These are phyloP conservation scores for Cucurbita moschata DNA, from an alignment of 306 rosid genomes.

Conservation along the genomic window DNA sequence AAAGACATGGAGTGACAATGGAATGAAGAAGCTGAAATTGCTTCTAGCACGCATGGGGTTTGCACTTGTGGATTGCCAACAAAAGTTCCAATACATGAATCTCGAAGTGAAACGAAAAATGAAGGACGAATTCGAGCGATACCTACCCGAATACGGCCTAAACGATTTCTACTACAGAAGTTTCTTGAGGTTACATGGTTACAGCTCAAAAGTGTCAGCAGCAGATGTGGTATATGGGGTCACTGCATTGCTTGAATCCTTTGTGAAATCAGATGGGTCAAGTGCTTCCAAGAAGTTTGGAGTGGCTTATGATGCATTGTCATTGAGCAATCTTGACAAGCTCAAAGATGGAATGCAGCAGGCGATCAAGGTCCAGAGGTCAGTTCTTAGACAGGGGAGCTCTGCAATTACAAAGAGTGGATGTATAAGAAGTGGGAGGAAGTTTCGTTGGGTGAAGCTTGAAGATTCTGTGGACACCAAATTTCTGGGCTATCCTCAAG, in stretches of 20 bases:
- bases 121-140: conserved; percentile 65
- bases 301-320: conserved; percentile 74
- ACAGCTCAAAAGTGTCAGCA: conserved; percentile 78
- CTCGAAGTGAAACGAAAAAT: conserved; percentile 73
- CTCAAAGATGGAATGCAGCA: conserved; percentile 77
- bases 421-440: conserved; percentile 75
- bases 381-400: conserved; percentile 89
- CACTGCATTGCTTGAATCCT: conserved; percentile 85
- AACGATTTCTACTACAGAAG: conserved; percentile 82
- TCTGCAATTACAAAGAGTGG: conserved; percentile 66
- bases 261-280: conserved; percentile 54
- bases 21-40: conserved; percentile 76
- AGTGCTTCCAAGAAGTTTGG: conserved; percentile 76
- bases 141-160: conserved; percentile 74
- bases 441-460: conserved; percentile 82
- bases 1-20: conserved; percentile 97
- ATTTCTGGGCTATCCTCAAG: conserved; percentile 80
- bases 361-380: conserved; percentile 75
- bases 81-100: conserved; percentile 86
- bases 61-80: conserved; percentile 83
- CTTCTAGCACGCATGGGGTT: conserved; percentile 90
- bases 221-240: conserved; percentile 98
- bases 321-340: conserved; percentile 58
- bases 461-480: conserved; percentile 61
- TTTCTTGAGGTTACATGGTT: conserved; percentile 59